A percentile compares a stretch with the other conserved stretches of the same genome.
Conservation (phyloP, 75 land plant species). For the Pseudotsuga menziesii region DNA sequence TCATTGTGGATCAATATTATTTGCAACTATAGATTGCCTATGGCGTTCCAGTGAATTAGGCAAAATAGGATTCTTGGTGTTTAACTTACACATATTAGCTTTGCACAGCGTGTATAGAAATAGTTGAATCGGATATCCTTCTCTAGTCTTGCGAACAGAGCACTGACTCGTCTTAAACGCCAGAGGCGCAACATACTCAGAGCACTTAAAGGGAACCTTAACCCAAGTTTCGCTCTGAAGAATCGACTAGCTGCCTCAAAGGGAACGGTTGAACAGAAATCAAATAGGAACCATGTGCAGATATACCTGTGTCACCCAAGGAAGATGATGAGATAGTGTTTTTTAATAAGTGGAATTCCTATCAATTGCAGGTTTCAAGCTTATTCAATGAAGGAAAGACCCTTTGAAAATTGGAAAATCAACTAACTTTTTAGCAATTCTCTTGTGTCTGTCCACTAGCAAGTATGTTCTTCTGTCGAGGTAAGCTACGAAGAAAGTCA, state of each 20-base stretch:
- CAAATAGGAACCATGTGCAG: constrained; percentile 42
- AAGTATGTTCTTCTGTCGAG: constrained; percentile 35
- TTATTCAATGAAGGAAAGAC: no score
- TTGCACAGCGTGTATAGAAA: constrained; percentile 69
- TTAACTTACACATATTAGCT: constrained; percentile 53
- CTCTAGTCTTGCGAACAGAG: constrained; percentile 73
- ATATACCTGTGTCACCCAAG: constrained; percentile 19
- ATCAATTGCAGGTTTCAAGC: no score
- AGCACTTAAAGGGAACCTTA: constrained; percentile 29
- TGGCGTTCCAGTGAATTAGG: neutral
- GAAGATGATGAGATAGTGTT: neutral
- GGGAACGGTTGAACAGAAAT: constrained; percentile 42
- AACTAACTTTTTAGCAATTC: constrained; percentile 31
- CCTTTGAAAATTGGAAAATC: neutral
- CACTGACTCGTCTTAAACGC: constrained; percentile 74
- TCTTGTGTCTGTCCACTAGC: constrained; percentile 21
- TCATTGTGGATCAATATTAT: neutral
- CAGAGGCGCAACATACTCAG: constrained; percentile 74
- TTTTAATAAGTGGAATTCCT: no score
- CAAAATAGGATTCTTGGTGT: neutral
- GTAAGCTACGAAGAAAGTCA: constrained; percentile 61
- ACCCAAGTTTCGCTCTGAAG: constrained; percentile 15
- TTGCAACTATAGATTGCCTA: neutral
- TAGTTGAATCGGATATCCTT: constrained; percentile 73
- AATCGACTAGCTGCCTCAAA: constrained; percentile 25